Conservation (phyloP, 768 basidiomycete genomes). For the Pleurotus sapidus region DNA sequence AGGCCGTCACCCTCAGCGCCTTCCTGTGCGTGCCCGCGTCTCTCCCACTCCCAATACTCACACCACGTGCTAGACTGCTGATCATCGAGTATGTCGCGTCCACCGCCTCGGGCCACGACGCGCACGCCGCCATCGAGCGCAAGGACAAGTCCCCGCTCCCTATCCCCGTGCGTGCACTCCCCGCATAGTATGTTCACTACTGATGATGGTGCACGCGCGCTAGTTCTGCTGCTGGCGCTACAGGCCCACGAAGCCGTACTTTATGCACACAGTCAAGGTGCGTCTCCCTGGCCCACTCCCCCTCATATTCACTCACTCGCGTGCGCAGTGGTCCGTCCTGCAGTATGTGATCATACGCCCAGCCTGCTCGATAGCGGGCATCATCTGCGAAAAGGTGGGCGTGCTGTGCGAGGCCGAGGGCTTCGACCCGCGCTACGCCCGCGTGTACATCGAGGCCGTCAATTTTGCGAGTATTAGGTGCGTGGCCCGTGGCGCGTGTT, state of each 20-base stretch:
- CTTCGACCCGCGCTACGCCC: constrained; percentile 58
- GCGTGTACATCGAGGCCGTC: constrained; percentile 66
- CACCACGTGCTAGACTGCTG: constrained; percentile 47
- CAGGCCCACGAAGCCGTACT: constrained; percentile 84
- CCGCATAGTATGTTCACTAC: not conserved
- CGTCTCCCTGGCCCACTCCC: constrained; percentile 7
- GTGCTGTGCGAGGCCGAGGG: constrained; percentile 69
- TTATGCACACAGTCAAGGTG: constrained; percentile 87
- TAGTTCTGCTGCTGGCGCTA: constrained; percentile 84
- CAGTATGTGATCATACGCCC: constrained; percentile 82
- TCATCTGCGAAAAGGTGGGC: constrained; percentile 67
- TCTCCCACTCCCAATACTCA: not conserved
- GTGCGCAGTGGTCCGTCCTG: constrained; percentile 72
- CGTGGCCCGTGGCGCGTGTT: constrained; percentile 9
- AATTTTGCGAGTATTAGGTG: constrained; percentile 84
- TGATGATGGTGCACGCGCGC: not conserved
- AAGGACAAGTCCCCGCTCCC: constrained; percentile 80
- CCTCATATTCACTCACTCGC: not conserved
- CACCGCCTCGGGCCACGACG: constrained; percentile 61
- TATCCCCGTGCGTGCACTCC: constrained; percentile 43
- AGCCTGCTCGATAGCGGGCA: constrained; percentile 61
- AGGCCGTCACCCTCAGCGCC: constrained; percentile 83
- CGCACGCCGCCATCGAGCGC: constrained; percentile 64
- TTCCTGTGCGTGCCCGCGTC: constrained; percentile 63
- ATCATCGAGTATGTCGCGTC: constrained; percentile 83